phyloP scores from a whole-genome alignment of 192 early-diverging fungal species.

The Diversispora epigaea region DNA sequence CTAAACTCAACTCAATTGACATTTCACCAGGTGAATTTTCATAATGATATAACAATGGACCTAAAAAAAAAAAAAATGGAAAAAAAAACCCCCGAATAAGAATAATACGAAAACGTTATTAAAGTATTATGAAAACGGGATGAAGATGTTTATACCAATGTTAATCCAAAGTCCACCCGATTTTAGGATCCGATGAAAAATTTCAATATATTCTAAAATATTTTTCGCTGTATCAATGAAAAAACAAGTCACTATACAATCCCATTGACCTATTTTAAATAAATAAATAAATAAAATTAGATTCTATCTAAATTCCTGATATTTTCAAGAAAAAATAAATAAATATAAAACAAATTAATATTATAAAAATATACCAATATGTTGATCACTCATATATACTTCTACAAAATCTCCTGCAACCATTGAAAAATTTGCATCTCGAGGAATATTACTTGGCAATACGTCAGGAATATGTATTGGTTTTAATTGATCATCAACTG shows the following conservation, averaged over 20 bases:
- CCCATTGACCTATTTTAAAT: conserved; percentile 60
- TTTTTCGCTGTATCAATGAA: conserved; percentile 98
- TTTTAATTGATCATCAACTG: conserved; percentile 59
- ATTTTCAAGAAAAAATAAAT: background rate
- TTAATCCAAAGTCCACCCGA: conserved; percentile 84
- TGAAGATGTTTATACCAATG: conserved; percentile 46
- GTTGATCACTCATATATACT: conserved; percentile 64
- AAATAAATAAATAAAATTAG: background rate
- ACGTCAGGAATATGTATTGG: conserved; percentile 83
- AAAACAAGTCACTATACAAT: conserved; percentile 91
- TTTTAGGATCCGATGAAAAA: conserved; percentile 75
- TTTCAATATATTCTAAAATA: conserved; percentile 82
- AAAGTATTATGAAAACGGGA: background rate
- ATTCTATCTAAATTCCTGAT: background rate
- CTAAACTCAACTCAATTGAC: conserved; percentile 85
- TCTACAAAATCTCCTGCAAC: conserved; percentile 96
- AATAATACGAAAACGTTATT: background rate
- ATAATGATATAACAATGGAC: conserved; percentile 93
- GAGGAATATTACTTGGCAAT: conserved; percentile 64
- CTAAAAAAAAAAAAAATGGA: conserved; percentile 22
- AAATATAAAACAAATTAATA: conserved; percentile 8
- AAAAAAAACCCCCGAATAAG: background rate
- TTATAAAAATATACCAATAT: conserved; percentile 16
- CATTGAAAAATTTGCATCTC: conserved; percentile 87
- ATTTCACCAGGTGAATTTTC: conserved; percentile 78